Evolutionary conservation across 768 basidiomycete species (phyloP), one percentile per base, ranked within the genome.

Genomic region (Rhodotorula sphaerocarpa): DNA sequence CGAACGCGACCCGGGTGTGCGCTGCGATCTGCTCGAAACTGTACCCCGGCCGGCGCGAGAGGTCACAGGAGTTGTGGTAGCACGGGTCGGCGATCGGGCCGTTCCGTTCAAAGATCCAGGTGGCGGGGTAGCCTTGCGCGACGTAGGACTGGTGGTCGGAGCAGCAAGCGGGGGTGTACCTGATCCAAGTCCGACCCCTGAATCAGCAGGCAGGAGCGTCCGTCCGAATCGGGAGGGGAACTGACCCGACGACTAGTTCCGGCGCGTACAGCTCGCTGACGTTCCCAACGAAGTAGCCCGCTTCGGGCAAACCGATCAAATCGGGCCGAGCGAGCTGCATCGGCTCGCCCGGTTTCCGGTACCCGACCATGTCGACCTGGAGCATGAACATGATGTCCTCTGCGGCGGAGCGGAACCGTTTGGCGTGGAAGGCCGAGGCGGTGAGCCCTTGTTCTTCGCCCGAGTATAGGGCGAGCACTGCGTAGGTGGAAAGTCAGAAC

Each of bases 361-460:
- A 74, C 14, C 66, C 72, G 34, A 67, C 55, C 65, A 65, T 70
- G 48, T 69, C 68, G 14, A 59, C 54, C 45, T 69, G 70, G 5
- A 69, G 27, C 67, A 66, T 63, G 57, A 63, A 28, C 4, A 47
- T 48, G 23, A 69, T 61, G 45, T 66, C 60, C 25, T 59, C 51
- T 25, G 3, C 31, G 27, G n/a, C 23, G 1, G 31, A n/a, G 16
- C n/a, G 28, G 9, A 67, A 30, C 27, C 21, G 28, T 30, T 46
- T 55, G 4, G 73, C 73, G 52, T 65, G 70, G 12, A 46, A 65
- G 7, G 50, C 39, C 21, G 59, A 63, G 7, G 70, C 69, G 21
- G 70, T 53, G 5, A 74, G 61, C 7, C 74, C 74, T 55, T 74
- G 74, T 51, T 74, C 74, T 36, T 74, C 74, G 4, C 73, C 71